Base-by-base conservation (phyloP, 1,284 basidiomycete species). In the Moesziomyces antarcticus region DNA sequence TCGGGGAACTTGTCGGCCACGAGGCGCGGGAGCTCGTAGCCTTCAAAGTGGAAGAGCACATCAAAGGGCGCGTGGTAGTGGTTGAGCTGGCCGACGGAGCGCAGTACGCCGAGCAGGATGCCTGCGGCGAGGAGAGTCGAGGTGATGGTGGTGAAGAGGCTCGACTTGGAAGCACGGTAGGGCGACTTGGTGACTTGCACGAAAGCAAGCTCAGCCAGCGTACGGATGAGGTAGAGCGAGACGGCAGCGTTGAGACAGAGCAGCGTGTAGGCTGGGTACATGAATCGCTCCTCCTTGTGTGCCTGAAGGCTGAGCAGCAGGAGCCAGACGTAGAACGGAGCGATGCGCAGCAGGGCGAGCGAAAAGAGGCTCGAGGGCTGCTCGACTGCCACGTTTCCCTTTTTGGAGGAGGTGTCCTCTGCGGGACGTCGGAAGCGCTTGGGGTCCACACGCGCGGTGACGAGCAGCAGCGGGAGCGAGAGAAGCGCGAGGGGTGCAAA, bases 231-330 rank as follows among this genome's bases (percentile, higher is more conserved):
- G 95, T 25, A 97, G 77, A 35, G 90, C 87, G 25, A 54, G 6
- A 95, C 90, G 3, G 93, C 93, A 1, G 94, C 96, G 84, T 98
- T 98, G 86, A 99, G 93, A 83, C 93, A 93, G 54, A 99, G 86
- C 46, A 98, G 86, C 0, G 94, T 91, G 85, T 97, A 99, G 1
- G 90, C 91, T 1, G 97, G 96, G 85, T 91, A 99, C 90, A 99
- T 92, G 87, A 99, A 99, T 24, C 97, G 88, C 84, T 99, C 97
- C 85, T 99, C 97, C 86, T 99, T 99, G 86, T 99, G 97, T 6
- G 91, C 86, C 85, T 99, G 97, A 2, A 87, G 70, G 9, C 89
- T 90, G 70, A 99, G 86, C 71, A 97, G 90, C 3, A 84, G 88
- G 49, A 92, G 81, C 95, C 97, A 99, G 27, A 97, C 77, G 85